A percentile compares a stretch with the other conserved stretches of the same genome.
Evolutionary conservation across 352 stramenopile genomes (phyloP).

Genomic region (Thalassiosira delicatula): DNA sequence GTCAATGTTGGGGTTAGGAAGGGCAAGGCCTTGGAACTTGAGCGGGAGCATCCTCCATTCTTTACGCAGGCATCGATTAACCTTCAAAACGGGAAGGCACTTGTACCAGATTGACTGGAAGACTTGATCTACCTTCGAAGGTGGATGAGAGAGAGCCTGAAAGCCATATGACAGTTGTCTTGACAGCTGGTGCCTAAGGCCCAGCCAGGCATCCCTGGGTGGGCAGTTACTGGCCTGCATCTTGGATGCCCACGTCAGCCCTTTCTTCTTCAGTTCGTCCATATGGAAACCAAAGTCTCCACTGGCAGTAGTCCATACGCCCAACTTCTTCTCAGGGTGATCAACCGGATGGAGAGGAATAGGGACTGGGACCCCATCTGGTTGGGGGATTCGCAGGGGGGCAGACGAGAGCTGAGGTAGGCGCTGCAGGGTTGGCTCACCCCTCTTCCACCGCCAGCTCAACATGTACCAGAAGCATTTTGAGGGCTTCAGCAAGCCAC

Average conservation of each 20-base stretch:
- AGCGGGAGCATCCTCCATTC: conserved; percentile 1
- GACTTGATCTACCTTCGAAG: neutral
- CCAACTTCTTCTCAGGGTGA: neutral
- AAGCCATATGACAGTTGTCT: neutral
- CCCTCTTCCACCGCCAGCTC: neutral
- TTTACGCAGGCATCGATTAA: neutral
- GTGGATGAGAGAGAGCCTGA: neutral
- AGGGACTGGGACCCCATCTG: neutral
- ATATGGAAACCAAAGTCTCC: neutral
- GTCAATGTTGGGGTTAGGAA: neutral
- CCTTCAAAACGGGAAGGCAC: neutral
- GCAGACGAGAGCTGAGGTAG: neutral
- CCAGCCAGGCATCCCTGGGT: neutral
- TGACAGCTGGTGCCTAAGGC: neutral
- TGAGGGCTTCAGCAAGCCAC: neutral
- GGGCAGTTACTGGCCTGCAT: too few species aligned
- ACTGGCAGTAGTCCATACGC: neutral
- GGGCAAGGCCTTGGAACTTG: conserved; percentile 19
- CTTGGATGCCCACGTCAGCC: neutral
- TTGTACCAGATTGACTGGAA: neutral
- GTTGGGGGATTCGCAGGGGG: conserved; percentile 1
- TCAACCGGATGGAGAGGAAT: neutral
- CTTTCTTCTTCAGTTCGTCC: neutral
- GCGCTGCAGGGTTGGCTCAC: neutral
- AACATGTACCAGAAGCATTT: conserved; percentile 10